Percentiles rank a stretch among this genome's conserved stretches.
phyloP scores from a whole-genome alignment of 768 basidiomycete genomes.

The Leccinum ochraceum region DNA sequence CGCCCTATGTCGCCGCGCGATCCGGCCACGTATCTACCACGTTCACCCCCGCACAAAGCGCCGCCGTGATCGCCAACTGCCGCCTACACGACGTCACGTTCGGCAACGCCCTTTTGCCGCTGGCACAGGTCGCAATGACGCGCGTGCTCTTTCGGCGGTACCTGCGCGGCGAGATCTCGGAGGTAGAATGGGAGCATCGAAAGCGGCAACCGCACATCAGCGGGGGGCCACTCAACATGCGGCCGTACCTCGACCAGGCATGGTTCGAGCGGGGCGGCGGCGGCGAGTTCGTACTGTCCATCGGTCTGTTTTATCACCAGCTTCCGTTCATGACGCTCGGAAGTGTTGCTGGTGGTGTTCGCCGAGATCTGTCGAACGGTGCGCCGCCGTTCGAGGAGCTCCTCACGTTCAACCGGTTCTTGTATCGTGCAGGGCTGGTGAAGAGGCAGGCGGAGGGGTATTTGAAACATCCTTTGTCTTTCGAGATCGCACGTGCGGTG shows the following conservation, averaged over 20 bases:
- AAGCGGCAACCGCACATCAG: conserved; percentile 10
- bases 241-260: conserved; percentile 47
- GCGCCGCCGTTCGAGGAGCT: conserved; percentile 43
- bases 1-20: no score
- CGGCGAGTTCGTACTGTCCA: conserved; percentile 42
- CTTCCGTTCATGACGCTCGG: conserved; percentile 50
- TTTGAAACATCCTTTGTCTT: conserved; percentile 47
- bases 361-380: not conserved
- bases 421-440: conserved; percentile 41
- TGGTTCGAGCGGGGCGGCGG: conserved; percentile 50
- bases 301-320: conserved; percentile 43
- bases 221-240: conserved; percentile 6
- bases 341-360: not conserved
- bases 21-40: no score
- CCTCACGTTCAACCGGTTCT: conserved; percentile 48
- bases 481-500: conserved; percentile 37
- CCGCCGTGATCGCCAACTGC: conserved; percentile 39
- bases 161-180: conserved; percentile 46
- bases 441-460: conserved; percentile 36
- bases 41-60: conserved; percentile 35
- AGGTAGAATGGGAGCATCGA: conserved; percentile 54
- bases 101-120: conserved; percentile 48
- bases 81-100: conserved; percentile 47
- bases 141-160: conserved; percentile 51
- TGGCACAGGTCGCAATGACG: conserved; percentile 54